Evolutionary conservation across 2,329 filamentous ascomycete genomes (phyloP), one percentile per base, ranked within the genome.

Genomic region (Aspergillus clavatus): DNA sequence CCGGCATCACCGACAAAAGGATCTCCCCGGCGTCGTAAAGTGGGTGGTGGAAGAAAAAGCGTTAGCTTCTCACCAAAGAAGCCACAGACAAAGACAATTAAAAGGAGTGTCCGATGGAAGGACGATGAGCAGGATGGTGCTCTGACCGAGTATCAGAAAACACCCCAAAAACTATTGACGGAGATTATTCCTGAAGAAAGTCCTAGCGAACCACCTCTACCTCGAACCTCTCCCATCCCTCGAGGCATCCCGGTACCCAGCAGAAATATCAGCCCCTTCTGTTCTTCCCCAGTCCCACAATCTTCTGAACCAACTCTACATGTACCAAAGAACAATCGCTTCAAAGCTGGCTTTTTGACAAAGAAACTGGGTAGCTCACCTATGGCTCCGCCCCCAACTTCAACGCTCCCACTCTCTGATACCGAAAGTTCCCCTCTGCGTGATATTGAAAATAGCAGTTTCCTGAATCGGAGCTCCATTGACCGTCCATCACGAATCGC

Each of bases 111-210:
- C 5, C 81, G 91, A 53, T 98, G 93, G 93, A 83, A 88, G 47
- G 89, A 95, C 59, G 93, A 97, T 58, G 88, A 84, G 2, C 86
- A 94, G 60, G 82, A 91, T 41, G 90, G 89, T 19, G 83, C 84
- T 1, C 72, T 97, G 45, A 89, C 87, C 8, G 93, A 97, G 63
- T 96, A 91, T 62, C 87, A 91, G 61, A 88, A 89, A 69, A 96
- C 91, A 2, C 91, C 93, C 1, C 80, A 89, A 65, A 86, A 84
- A 61, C 67, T 78, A 7, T 73, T 79, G 12, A 74, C 74, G 2
- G 79, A 80, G 1, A 79, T 82, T 5, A 42, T 41, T 21, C 44
- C 45, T 7, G 78, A 82, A 40, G 67, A 68, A 19, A 80, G 78
- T 12, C 76, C 78, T 22, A 66, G 75, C 31, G 77, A 81, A 37